Evolutionary conservation across 257 asterid genomes (phyloP).

Genomic region (Apocynum venetum): DNA sequence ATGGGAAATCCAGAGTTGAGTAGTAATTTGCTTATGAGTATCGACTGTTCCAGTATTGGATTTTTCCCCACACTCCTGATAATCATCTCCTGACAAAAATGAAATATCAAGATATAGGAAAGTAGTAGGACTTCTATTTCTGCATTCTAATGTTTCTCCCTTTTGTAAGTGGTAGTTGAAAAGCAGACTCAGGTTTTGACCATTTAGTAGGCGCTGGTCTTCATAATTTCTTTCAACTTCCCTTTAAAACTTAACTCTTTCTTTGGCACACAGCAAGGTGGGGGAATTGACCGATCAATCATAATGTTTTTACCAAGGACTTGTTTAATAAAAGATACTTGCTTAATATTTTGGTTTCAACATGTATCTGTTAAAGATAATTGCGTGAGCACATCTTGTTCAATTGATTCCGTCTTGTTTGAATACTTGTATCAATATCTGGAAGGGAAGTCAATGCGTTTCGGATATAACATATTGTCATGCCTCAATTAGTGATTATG

Average conservation of each 20-base stretch:
- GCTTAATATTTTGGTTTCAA: not conserved
- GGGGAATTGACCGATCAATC: not conserved
- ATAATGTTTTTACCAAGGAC: not conserved
- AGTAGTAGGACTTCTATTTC: constrained; percentile 1
- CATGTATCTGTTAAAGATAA: not conserved
- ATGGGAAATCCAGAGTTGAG: not conserved
- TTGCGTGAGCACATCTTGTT: not conserved
- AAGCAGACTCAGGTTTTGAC: not conserved
- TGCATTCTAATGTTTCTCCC: not conserved
- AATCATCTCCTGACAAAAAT: not conserved
- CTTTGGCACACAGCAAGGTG: not conserved
- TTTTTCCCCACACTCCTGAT: not conserved
- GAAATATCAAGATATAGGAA: not conserved
- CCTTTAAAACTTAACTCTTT: not conserved
- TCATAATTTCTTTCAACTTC: not conserved
- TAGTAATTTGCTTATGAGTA: constrained; percentile 1
- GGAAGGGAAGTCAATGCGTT: not conserved
- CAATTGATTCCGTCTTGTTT: not conserved
- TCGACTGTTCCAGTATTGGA: not conserved
- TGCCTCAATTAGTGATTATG: not conserved
- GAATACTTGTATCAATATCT: not conserved
- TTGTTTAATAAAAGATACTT: not conserved
- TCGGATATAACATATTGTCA: not conserved
- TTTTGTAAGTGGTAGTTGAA: not conserved
- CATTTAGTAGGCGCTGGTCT: not conserved